Evolutionary conservation across 179 eudicot genomes (phyloP).

Genomic region (Beta corolliflora): DNA sequence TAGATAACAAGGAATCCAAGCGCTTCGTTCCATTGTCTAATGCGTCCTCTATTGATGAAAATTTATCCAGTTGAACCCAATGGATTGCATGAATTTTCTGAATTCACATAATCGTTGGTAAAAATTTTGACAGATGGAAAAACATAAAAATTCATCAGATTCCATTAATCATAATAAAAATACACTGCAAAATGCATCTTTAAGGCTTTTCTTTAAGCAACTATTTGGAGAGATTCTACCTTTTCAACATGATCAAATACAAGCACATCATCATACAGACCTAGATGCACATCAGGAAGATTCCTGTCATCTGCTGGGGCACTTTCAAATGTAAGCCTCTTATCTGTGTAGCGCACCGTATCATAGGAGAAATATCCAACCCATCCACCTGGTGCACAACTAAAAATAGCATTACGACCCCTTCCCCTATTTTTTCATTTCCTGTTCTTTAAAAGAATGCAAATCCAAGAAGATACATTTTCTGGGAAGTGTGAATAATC

Average conservation of each 20-base stretch:
- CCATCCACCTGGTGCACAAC: conserved; percentile 53
- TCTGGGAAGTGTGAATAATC: not conserved
- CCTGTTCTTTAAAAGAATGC: not conserved
- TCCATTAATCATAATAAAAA: not conserved
- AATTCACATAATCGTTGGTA: not conserved
- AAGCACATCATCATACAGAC: conserved; percentile 74
- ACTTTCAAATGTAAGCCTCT: conserved; percentile 48
- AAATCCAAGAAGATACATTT: not conserved
- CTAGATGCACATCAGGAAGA: conserved; percentile 68
- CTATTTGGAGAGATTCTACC: conserved; percentile 33
- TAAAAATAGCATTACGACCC: not conserved
- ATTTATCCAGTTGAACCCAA: conserved; percentile 73
- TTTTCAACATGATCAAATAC: conserved; percentile 83
- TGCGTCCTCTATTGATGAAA: conserved; percentile 58
- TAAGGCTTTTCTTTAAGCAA: not conserved
- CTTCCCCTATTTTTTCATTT: not conserved
- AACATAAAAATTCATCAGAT: not conserved
- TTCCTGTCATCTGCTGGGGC: conserved; percentile 62
- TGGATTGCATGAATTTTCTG: conserved; percentile 55
- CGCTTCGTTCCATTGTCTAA: conserved; percentile 56
- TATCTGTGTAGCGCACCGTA: conserved; percentile 55
- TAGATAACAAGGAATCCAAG: conserved; percentile 58
- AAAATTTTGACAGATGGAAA: not conserved
- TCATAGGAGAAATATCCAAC: conserved; percentile 79
- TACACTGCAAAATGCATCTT: not conserved